Conservation (phyloP, 371 early-diverging fungal genomes). For the Smittium culicis region DNA sequence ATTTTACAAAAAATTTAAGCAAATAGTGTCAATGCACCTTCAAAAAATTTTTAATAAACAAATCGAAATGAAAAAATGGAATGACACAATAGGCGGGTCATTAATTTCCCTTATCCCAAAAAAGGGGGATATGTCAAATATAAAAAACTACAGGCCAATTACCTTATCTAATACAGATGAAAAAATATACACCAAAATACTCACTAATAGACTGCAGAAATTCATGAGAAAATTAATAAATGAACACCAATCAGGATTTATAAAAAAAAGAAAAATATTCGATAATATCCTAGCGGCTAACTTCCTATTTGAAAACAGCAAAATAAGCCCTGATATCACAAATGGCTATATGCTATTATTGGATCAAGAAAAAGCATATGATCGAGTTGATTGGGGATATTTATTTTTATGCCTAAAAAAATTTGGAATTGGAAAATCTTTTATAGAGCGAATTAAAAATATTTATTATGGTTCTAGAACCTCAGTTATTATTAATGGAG, state of each 20-base stretch:
- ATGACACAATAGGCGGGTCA: background rate
- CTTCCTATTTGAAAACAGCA: background rate
- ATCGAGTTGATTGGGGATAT: constrained; percentile 2
- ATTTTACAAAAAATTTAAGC: background rate
- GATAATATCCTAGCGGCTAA: background rate
- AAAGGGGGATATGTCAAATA: constrained; percentile 12
- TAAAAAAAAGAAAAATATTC: background rate
- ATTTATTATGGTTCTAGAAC: constrained; percentile 3
- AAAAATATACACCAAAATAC: constrained; percentile 12
- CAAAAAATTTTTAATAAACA: background rate
- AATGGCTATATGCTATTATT: background rate
- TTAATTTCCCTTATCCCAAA: background rate
- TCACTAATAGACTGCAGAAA: background rate
- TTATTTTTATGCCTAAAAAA: constrained; percentile 4
- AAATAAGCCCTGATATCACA: background rate
- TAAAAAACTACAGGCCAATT: constrained; percentile 14
- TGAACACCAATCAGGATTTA: constrained; percentile 1
- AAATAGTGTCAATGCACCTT: background rate
- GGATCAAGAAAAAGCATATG: constrained; percentile 10
- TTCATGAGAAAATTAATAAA: background rate
- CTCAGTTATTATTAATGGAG: constrained; percentile 5
- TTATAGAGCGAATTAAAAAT: background rate
- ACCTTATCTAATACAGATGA: constrained; percentile 14
- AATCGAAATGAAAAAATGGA: background rate
- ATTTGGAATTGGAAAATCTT: background rate